These are phyloP conservation scores for Glaciozyma antarctica DNA, from an alignment of 768 basidiomycete genomes.

Conservation along the genomic window DNA sequence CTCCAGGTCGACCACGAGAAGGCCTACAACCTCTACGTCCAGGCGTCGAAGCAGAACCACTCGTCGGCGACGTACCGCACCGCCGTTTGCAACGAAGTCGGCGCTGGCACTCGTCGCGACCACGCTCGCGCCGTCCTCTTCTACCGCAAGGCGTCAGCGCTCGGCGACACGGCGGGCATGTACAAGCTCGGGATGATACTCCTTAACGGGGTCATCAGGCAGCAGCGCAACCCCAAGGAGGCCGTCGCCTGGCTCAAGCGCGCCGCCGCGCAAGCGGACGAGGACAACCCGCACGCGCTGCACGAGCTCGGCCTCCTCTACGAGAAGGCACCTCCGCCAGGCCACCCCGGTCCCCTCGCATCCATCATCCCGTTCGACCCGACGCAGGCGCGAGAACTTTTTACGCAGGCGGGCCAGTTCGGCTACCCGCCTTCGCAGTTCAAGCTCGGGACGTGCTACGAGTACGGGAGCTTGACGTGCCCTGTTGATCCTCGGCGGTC, in stretches of 20 bases:
- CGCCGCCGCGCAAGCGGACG: slow-evolving; percentile 94
- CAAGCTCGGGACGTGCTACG: slow-evolving; percentile 90
- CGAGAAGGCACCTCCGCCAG: slow-evolving; percentile 48
- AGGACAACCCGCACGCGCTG: slow-evolving; percentile 92
- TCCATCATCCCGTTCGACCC: slow-evolving; percentile 68
- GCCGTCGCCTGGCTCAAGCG: slow-evolving; percentile 89
- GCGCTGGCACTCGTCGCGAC: slow-evolving; percentile 86
- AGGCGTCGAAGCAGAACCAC: slow-evolving; percentile 95
- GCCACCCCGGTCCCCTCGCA: slow-evolving; percentile 16
- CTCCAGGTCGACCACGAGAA: slow-evolving; percentile 94
- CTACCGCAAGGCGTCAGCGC: slow-evolving; percentile 89
- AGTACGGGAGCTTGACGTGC: slow-evolving; percentile 79
- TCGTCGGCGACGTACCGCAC: slow-evolving; percentile 90
- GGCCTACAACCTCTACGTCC: slow-evolving; percentile 91
- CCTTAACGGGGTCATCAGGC: slow-evolving; percentile 69
- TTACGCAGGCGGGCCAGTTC: slow-evolving; percentile 81
- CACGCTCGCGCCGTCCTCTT: slow-evolving; percentile 82
- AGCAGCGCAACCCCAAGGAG: slow-evolving; percentile 76
- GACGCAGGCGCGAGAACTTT: slow-evolving; percentile 69
- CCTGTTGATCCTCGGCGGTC: slow-evolving; percentile 86
- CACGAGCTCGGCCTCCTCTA: slow-evolving; percentile 46
- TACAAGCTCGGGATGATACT: slow-evolving; percentile 99
- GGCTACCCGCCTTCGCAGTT: slow-evolving; percentile 90
- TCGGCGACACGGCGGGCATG: slow-evolving; percentile 97
- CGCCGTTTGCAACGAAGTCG: slow-evolving; percentile 97